Evolutionary conservation across 371 early-diverging fungal species (phyloP).

Genomic region (Batrachochytrium dendrobatidis): DNA sequence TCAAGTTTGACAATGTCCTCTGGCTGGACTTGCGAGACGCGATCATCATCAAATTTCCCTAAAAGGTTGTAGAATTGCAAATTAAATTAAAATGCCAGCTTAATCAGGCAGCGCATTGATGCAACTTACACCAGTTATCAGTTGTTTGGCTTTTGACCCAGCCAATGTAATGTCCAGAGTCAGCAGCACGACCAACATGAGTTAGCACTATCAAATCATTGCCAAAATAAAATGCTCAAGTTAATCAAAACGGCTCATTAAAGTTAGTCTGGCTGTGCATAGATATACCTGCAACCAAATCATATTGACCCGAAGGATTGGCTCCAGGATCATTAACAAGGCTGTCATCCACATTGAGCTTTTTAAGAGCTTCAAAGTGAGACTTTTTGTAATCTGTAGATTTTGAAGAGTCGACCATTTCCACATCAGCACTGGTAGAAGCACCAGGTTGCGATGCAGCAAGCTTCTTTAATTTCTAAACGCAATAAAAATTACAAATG

Average conservation of each 20-base stretch:
- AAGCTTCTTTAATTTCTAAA: constrained; percentile 17
- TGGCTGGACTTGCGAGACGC: constrained; percentile 72
- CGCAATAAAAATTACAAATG: too few relatives aligned
- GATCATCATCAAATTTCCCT: constrained; percentile 91
- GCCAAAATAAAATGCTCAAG: not conserved
- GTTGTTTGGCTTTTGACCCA: constrained; percentile 55
- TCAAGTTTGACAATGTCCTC: constrained; percentile 86
- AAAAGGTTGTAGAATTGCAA: not conserved
- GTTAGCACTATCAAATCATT: constrained; percentile 79
- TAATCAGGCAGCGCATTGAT: not conserved
- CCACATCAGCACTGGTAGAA: constrained; percentile 3
- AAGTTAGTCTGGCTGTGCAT: too few relatives aligned
- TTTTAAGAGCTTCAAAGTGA: constrained; percentile 31
- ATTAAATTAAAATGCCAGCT: not conserved
- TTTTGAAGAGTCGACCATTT: constrained; percentile 24
- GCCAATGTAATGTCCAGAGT: constrained; percentile 59
- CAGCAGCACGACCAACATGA: constrained; percentile 73
- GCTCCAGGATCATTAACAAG: constrained; percentile 71
- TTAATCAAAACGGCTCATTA: not conserved
- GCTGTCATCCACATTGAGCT: constrained; percentile 57
- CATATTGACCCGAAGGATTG: constrained; percentile 44
- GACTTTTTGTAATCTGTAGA: constrained; percentile 14
- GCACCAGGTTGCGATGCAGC: not conserved
- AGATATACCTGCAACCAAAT: constrained; percentile 37
- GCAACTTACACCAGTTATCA: constrained; percentile 37